Conservation (phyloP, 805 yeast genomes). For the Metschnikowia bowlesiae region DNA sequence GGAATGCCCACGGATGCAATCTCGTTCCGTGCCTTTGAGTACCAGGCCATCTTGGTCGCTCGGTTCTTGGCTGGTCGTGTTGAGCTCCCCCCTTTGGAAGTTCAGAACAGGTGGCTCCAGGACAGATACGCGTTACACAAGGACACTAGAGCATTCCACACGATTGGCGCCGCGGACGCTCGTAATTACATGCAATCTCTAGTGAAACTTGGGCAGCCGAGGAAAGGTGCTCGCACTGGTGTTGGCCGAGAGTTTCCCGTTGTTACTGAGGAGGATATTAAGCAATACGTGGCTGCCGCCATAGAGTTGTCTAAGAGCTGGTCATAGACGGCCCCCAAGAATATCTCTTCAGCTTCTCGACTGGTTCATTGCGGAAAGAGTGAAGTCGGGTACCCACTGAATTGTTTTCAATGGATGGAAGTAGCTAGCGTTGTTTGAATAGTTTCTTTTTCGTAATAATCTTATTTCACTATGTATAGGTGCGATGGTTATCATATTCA, state of each 20-base stretch:
- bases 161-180: slow-evolving; percentile 32
- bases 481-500: no score
- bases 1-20: slow-evolving; percentile 59
- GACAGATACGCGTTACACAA: slow-evolving; percentile 42
- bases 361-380: no score
- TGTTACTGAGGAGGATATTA: slow-evolving; percentile 9
- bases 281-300: slow-evolving; percentile 8
- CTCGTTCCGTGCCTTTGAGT: slow-evolving; percentile 57
- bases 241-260: slow-evolving; percentile 14
- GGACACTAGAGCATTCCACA: slow-evolving; percentile 38
- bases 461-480: no score
- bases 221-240: not conserved
- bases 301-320: slow-evolving; percentile 5
- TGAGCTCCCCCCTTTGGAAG: slow-evolving; percentile 42
- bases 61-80: slow-evolving; percentile 58
- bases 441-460: no score
- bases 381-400: no score
- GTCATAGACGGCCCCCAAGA: slow-evolving; percentile 1
- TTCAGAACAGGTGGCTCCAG: slow-evolving; percentile 44
- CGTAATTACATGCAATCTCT: slow-evolving; percentile 22
- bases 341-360: no score
- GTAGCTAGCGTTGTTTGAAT: no score
- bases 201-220: slow-evolving; percentile 16
- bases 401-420: no score
- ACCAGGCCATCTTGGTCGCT: slow-evolving; percentile 63